Percentiles rank a stretch among this genome's conserved stretches.
These are phyloP conservation scores for Metschnikowia aberdeeniae DNA, from an alignment of 805 yeast genomes.

Conservation along the genomic window DNA sequence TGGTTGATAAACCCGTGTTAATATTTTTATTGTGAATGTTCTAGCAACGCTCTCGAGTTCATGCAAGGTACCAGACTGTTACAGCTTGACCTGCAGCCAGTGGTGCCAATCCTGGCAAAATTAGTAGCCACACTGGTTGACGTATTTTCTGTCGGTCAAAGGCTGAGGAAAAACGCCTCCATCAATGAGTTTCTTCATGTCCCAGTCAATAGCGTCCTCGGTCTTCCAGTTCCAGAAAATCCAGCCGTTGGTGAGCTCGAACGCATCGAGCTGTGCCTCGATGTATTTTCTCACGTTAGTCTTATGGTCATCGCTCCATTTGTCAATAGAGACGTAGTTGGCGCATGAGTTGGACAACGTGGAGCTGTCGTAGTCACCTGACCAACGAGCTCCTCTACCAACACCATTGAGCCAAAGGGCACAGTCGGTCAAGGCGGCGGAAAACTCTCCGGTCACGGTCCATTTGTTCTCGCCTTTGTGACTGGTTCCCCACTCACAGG, in stretches of 20 bases:
- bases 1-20: no score
- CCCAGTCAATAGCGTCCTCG: slow-evolving; percentile 83
- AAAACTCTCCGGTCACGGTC: slow-evolving; percentile 19
- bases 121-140: slow-evolving; percentile 56
- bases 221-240: slow-evolving; percentile 93
- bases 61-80: no score
- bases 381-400: slow-evolving; percentile 76
- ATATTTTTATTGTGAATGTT: no score
- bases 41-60: no score
- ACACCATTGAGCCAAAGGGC: slow-evolving; percentile 87
- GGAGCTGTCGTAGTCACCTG: slow-evolving; percentile 49
- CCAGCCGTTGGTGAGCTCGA: slow-evolving; percentile 76
- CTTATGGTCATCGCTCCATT: slow-evolving; percentile 61
- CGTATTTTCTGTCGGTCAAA: slow-evolving; percentile 59
- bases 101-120: neutral
- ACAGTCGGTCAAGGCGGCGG: slow-evolving; percentile 84
- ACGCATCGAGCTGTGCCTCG: slow-evolving; percentile 89
- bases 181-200: slow-evolving; percentile 54
- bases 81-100: no score
- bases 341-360: slow-evolving; percentile 60
- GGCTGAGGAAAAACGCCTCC: slow-evolving; percentile 80
- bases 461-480: slow-evolving; percentile 17
- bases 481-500: slow-evolving; percentile 17
- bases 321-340: slow-evolving; percentile 19
- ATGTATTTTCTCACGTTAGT: slow-evolving; percentile 60